phyloP scores from a whole-genome alignment of 2,329 filamentous ascomycete species.

The Arthrobotrys entomopaga region DNA sequence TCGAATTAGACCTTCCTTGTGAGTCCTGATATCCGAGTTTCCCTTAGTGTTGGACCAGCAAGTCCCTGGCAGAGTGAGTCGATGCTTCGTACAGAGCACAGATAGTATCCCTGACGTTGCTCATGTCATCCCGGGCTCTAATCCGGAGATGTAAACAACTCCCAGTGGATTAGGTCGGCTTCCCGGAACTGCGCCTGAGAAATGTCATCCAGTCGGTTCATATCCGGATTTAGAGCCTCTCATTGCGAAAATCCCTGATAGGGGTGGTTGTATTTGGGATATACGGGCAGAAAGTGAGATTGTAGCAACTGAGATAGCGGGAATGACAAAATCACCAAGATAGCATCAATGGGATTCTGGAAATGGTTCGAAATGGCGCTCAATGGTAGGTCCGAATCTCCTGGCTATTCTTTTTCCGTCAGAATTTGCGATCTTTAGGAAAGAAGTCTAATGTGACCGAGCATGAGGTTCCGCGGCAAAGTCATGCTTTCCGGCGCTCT shows the following conservation, averaged over 20 bases:
- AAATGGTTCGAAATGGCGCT: conserved; percentile 43
- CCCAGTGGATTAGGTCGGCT: conserved; percentile 42
- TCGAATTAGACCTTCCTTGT: conserved; percentile 48
- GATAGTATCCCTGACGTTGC: conserved; percentile 25
- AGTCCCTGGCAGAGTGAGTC: conserved; percentile 52
- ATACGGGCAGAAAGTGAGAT: conserved; percentile 36
- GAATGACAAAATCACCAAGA: conserved; percentile 50
- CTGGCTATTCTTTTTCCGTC: conserved; percentile 29
- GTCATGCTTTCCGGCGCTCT: conserved; percentile 34
- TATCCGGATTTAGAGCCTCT: conserved; percentile 22
- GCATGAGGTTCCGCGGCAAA: conserved; percentile 46
- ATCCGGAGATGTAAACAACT: conserved; percentile 32
- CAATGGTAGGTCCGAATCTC: conserved; percentile 35
- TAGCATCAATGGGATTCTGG: conserved; percentile 36
- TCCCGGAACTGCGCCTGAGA: conserved; percentile 54
- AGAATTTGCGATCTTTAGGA: conserved; percentile 29
- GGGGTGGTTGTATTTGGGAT: conserved; percentile 47
- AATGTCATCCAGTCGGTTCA: conserved; percentile 30
- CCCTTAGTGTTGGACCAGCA: conserved; percentile 39
- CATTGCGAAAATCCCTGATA: conserved; percentile 40
- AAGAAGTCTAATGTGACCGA: conserved; percentile 13
- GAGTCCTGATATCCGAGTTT: conserved; percentile 45
- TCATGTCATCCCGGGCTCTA: too few species aligned
- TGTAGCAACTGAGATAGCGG: conserved; percentile 19
- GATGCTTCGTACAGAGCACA: conserved; percentile 15